Evolutionary conservation across 257 asterid species (phyloP).

Genomic region (Dorcoceras hygrometricum): DNA sequence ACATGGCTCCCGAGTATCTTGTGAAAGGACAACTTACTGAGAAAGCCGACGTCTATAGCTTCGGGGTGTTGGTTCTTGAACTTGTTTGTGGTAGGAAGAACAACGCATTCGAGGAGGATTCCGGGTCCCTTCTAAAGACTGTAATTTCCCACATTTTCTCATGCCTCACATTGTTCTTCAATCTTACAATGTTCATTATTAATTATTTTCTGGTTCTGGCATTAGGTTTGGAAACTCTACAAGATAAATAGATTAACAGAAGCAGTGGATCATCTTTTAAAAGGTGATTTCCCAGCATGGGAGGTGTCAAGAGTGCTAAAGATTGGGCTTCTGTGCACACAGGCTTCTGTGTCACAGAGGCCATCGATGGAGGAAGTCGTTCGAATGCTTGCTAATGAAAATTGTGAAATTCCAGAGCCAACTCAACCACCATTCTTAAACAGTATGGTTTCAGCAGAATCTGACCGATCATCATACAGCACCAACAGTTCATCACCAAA

Average conservation of each 20-base stretch:
- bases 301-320: conserved; percentile 53
- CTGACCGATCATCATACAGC: conserved; percentile 53
- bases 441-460: conserved; percentile 34
- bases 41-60: conserved; percentile 89
- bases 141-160: conserved; percentile 32
- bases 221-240: conserved; percentile 74
- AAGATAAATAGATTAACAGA: conserved; percentile 48
- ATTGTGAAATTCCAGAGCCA: conserved; percentile 57
- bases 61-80: conserved; percentile 84
- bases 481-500: conserved; percentile 39
- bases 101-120: conserved; percentile 61
- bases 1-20: conserved; percentile 96
- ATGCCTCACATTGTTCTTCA: neutral
- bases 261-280: conserved; percentile 49
- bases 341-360: conserved; percentile 68
- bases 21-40: conserved; percentile 95
- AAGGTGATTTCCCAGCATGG: conserved; percentile 44
- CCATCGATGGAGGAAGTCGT: conserved; percentile 86
- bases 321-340: conserved; percentile 74
- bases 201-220: conserved; percentile 10
- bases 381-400: conserved; percentile 53
- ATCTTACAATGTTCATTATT: neutral
- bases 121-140: conserved; percentile 69
- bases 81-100: conserved; percentile 69
- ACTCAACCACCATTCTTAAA: conserved; percentile 78